These are phyloP conservation scores for Marasmius tenuissimus DNA, from an alignment of 1,284 basidiomycete genomes.

Conservation along the genomic window DNA sequence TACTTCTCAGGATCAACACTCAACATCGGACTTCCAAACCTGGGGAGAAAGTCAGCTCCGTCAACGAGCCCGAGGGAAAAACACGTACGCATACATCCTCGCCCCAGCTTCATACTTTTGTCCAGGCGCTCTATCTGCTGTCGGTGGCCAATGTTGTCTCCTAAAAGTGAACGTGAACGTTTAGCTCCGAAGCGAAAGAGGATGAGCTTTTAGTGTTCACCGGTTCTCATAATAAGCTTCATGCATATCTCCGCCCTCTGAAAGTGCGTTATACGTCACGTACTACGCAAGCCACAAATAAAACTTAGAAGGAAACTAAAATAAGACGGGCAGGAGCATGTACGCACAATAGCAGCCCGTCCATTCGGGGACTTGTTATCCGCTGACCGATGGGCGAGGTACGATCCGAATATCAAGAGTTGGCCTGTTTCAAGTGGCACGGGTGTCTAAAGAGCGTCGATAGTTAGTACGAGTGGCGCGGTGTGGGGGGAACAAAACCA, in stretches of 20 bases:
- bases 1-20: constrained; percentile 12
- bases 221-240: constrained; percentile 15
- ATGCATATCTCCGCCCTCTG: constrained; percentile 14
- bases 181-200: no score
- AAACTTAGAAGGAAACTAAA: neutral
- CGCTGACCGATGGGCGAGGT: constrained; percentile 18
- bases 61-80: no score
- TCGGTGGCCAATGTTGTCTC: constrained; percentile 19
- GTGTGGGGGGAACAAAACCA: neutral
- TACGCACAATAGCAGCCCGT: constrained; percentile 17
- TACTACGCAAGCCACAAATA: constrained; percentile 6
- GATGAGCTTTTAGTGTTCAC: neutral
- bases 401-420: constrained; percentile 18
- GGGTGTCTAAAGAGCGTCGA: constrained; percentile 13
- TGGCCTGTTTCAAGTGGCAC: constrained; percentile 15
- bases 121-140: constrained; percentile 12
- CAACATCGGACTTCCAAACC: constrained; percentile 17
- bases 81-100: constrained; percentile 14
- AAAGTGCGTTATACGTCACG: constrained; percentile 16
- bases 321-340: neutral
- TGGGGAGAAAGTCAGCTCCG: neutral
- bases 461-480: neutral
- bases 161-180: constrained; percentile 9
- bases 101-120: constrained; percentile 17
- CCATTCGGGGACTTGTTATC: constrained; percentile 14